phyloP scores from a whole-genome alignment of 306 rosid genomes.

The Canavalia gladiata region DNA sequence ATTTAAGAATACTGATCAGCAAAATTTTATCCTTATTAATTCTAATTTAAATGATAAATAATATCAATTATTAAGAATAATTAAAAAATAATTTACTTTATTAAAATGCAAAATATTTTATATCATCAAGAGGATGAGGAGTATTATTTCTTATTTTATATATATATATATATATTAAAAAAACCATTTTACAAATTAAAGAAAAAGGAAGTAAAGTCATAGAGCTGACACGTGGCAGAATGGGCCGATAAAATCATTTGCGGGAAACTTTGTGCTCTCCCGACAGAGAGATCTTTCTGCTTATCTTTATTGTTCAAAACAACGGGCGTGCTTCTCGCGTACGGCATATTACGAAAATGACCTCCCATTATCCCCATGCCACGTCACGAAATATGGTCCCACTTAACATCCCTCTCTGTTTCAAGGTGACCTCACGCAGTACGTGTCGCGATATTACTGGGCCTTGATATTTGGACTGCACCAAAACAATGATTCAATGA shows the following conservation, averaged over 20 bases:
- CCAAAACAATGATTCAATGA: background rate
- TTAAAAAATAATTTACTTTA: too few relatives aligned
- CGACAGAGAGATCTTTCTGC: background rate
- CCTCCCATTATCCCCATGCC: constrained; percentile 38
- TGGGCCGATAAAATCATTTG: background rate
- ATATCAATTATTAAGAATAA: too few relatives aligned
- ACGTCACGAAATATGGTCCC: constrained; percentile 24
- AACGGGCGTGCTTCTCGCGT: background rate
- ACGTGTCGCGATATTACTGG: constrained; percentile 38
- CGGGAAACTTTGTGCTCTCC: background rate
- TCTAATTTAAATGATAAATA: too few relatives aligned
- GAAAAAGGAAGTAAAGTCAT: background rate
- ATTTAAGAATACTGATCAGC: too few relatives aligned
- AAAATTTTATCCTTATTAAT: too few relatives aligned
- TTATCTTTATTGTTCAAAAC: constrained; percentile 1
- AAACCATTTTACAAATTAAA: background rate
- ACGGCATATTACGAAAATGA: constrained; percentile 38
- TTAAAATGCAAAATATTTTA: too few relatives aligned
- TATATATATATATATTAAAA: too few relatives aligned
- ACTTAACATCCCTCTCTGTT: too few relatives aligned
- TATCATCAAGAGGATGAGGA: too few relatives aligned
- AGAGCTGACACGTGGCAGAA: constrained; percentile 31
- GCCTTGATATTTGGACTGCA: background rate
- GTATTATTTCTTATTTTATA: too few relatives aligned
- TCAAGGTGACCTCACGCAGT: rapidly evolving